phyloP scores from a whole-genome alignment of 441 rosid species.

The Eruca vesicaria region DNA sequence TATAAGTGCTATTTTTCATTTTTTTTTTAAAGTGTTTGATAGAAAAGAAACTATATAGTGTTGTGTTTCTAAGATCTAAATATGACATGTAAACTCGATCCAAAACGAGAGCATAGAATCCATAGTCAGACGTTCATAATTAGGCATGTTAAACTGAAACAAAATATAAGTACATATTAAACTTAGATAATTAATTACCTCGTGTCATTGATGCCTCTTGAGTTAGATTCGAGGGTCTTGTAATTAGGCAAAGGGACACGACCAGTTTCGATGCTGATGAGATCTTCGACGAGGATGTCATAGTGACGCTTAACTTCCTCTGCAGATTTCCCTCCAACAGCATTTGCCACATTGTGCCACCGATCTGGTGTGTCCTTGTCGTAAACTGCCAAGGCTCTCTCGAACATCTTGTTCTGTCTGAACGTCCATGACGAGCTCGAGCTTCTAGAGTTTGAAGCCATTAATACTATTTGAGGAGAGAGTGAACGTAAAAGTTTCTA shows the following conservation, averaged over 20 bases:
- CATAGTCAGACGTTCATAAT: background rate
- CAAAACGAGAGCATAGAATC: background rate
- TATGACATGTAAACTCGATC: background rate
- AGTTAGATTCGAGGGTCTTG: conserved; percentile 38
- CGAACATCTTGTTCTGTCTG: conserved; percentile 60
- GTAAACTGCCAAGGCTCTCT: conserved; percentile 61
- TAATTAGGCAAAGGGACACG: conserved; percentile 61
- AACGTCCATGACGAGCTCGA: conserved; percentile 51
- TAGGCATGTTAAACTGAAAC: background rate
- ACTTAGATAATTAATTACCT: conserved; percentile 48
- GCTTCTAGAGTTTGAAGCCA: conserved; percentile 59
- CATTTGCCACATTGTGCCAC: conserved; percentile 64
- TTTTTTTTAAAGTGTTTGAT: background rate
- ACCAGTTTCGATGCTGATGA: conserved; percentile 53
- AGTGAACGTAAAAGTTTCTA: conserved; percentile 25
- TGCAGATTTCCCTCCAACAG: conserved; percentile 54
- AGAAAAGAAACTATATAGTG: background rate
- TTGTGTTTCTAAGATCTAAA: background rate
- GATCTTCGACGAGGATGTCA: conserved; percentile 58
- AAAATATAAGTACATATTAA: background rate
- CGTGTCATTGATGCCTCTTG: conserved; percentile 43
- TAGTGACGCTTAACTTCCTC: conserved; percentile 72
- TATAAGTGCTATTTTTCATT: too few species aligned
- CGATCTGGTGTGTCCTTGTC: conserved; percentile 73
- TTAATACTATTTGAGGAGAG: conserved; percentile 30